A percentile compares a stretch with the other conserved stretches of the same genome.
Conservation (phyloP, 129 eudicot species). For the Tagetes patula region DNA sequence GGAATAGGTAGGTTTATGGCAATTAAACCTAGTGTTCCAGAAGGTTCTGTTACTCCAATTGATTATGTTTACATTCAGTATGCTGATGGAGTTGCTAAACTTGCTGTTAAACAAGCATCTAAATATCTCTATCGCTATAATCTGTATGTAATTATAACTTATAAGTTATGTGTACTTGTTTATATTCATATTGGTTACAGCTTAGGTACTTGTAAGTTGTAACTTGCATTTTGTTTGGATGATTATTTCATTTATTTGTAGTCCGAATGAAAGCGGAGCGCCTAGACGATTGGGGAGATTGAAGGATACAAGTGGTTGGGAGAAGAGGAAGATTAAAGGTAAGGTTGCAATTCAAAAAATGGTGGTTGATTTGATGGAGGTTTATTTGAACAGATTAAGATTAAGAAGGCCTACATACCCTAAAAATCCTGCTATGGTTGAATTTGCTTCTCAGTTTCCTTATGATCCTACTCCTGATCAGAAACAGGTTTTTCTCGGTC, state of each 20-base stretch:
- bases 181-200: not conserved
- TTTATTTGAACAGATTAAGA: slow-evolving; percentile 81
- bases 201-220: not conserved
- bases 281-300: slow-evolving; percentile 84
- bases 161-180: not conserved
- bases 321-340: slow-evolving; percentile 85
- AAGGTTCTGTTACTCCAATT: slow-evolving; percentile 44
- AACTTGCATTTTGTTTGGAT: slow-evolving; percentile 3
- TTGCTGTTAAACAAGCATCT: slow-evolving; percentile 83
- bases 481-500: slow-evolving; percentile 44
- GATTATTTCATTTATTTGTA: slow-evolving; percentile 23
- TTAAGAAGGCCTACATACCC: slow-evolving; percentile 82
- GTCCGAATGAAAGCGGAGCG: slow-evolving; percentile 83
- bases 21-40: slow-evolving; percentile 62
- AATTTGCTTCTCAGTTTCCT: slow-evolving; percentile 78
- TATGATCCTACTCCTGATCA: slow-evolving; percentile 88
- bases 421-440: slow-evolving; percentile 61
- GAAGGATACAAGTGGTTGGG: slow-evolving; percentile 87
- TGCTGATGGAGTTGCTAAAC: slow-evolving; percentile 94
- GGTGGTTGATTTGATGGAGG: slow-evolving; percentile 98
- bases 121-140: slow-evolving; percentile 82
- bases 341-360: slow-evolving; percentile 95
- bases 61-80: slow-evolving; percentile 93
- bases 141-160: slow-evolving; percentile 53
- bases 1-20: slow-evolving; percentile 85